These are phyloP conservation scores for Laetiporus sulphureus DNA, from an alignment of 1,284 basidiomycete species.

Conservation along the genomic window DNA sequence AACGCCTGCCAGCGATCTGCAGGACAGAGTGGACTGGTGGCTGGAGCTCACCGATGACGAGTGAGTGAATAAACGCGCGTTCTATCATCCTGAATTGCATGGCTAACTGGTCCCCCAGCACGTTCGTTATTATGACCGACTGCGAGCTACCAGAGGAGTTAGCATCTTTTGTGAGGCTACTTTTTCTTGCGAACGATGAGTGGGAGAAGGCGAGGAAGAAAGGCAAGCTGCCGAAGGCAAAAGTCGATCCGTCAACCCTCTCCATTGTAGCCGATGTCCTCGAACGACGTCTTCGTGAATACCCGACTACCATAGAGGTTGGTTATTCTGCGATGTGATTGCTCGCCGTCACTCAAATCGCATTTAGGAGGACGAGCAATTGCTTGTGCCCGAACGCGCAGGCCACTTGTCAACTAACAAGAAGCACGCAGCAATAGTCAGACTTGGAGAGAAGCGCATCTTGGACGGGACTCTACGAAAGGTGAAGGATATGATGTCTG, in stretches of 20 bases:
- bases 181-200: conserved; percentile 52
- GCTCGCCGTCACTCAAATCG: too few species aligned
- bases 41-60: conserved; percentile 87
- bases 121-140: conserved; percentile 55
- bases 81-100: conserved; percentile 2
- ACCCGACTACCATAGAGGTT: conserved; percentile 54
- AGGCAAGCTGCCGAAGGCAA: conserved; percentile 76
- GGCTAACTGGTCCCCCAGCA: conserved; percentile 30
- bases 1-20: conserved; percentile 21
- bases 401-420: conserved; percentile 37
- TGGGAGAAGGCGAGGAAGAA: conserved; percentile 63
- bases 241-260: conserved; percentile 44
- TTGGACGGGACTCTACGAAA: conserved; percentile 35
- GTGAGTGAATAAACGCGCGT: conserved; percentile 40
- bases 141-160: conserved; percentile 56
- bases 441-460: conserved; percentile 78
- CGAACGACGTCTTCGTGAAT: conserved; percentile 42
- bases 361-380: conserved; percentile 44
- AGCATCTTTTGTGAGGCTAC: conserved; percentile 66
- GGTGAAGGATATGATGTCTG: too few species aligned
- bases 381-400: conserved; percentile 28
- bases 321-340: conserved; percentile 1
- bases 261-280: conserved; percentile 44
- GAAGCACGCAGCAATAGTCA: conserved; percentile 64
- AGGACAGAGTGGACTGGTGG: conserved; percentile 84